Conservation (phyloP, 2,329 filamentous ascomycete species). For the Furcasterigmium sp. region DNA sequence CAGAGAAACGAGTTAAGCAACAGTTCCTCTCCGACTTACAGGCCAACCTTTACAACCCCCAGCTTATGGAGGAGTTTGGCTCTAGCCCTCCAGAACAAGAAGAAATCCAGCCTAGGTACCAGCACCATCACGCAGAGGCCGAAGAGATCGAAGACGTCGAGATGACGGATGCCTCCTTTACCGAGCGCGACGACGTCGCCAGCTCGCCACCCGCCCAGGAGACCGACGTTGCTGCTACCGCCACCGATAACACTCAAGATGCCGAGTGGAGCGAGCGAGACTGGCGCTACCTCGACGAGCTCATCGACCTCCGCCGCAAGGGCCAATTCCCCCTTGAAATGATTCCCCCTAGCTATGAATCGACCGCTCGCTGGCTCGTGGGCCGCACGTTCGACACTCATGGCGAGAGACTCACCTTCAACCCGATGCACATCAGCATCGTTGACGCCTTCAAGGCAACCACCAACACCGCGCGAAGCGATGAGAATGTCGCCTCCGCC, state of each 20-base stretch:
- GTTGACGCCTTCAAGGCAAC: slow-evolving; percentile 46
- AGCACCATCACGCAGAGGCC: slow-evolving; percentile 1
- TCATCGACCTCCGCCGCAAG: slow-evolving; percentile 42
- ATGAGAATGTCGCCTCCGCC: slow-evolving; percentile 41
- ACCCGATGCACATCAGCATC: slow-evolving; percentile 54
- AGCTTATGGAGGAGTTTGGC: not conserved
- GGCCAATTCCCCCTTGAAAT: slow-evolving; percentile 33
- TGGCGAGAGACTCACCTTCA: slow-evolving; percentile 40
- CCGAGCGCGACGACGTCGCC: not conserved
- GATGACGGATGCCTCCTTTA: not conserved
- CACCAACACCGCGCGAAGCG: slow-evolving; percentile 44
- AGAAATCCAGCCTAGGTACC: not conserved
- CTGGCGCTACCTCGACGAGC: slow-evolving; percentile 47
- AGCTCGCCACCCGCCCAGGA: not conserved
- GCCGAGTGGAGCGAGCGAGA: slow-evolving; percentile 46
- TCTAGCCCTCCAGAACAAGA: not conserved
- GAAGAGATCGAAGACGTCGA: not conserved
- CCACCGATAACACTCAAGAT: slow-evolving; percentile 13
- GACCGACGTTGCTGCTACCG: not conserved
- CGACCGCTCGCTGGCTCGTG: slow-evolving; percentile 29
- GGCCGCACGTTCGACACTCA: slow-evolving; percentile 44
- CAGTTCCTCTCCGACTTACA: not conserved
- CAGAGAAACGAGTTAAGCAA: slow-evolving; percentile 1
- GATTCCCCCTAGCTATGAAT: slow-evolving; percentile 15
- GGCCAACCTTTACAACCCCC: not conserved